These are phyloP conservation scores for Plasmodium adleri DNA, from an alignment of 169 alveolate genomes.

Conservation along the genomic window DNA sequence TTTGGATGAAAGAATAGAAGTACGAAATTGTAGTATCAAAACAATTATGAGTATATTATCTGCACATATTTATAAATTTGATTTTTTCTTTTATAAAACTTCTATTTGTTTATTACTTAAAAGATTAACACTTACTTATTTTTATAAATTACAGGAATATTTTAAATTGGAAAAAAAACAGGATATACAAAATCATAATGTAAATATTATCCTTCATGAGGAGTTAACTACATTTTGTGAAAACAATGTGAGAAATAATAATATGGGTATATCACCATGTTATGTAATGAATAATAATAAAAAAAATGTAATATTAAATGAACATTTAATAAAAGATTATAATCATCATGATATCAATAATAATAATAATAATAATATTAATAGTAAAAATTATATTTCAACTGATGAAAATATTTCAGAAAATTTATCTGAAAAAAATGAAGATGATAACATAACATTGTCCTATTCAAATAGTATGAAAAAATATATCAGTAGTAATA, in stretches of 20 bases:
- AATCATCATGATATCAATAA: background rate
- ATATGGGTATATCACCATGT: background rate
- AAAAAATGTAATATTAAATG: background rate
- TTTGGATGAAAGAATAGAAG: conserved; percentile 77
- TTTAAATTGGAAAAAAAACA: conserved; percentile 32
- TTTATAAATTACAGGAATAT: conserved; percentile 32
- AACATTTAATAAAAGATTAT: background rate
- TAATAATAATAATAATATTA: background rate
- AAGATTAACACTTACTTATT: conserved; percentile 34
- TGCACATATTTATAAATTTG: conserved; percentile 59
- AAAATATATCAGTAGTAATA: too few relatives aligned
- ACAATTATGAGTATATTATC: conserved; percentile 73
- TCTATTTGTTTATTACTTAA: conserved; percentile 65
- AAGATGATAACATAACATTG: too few relatives aligned
- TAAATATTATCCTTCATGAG: background rate
- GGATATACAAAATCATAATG: background rate
- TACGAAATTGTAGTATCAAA: conserved; percentile 73
- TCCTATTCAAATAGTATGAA: too few relatives aligned
- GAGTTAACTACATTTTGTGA: background rate
- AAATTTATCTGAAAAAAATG: too few relatives aligned
- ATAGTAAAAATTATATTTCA: too few relatives aligned
- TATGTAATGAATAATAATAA: background rate
- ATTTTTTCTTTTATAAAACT: conserved; percentile 67
- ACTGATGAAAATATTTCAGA: too few relatives aligned
- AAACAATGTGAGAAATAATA: too few relatives aligned